Evolutionary conservation across 805 yeast species (phyloP).

Genomic region (Wickerhamiella spandovensis): DNA sequence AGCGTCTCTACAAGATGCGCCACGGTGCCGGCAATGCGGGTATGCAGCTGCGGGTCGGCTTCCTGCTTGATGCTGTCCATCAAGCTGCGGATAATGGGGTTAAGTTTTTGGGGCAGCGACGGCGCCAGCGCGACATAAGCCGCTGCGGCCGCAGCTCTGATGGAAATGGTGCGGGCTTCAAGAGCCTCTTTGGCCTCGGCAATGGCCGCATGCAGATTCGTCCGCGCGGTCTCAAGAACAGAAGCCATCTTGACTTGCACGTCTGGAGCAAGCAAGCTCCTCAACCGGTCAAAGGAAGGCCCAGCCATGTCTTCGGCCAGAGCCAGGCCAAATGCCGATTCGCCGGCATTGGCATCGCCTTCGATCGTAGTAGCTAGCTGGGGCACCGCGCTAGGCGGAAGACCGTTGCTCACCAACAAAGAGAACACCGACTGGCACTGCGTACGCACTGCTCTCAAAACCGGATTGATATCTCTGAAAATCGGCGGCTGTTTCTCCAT

Average conservation of each 20-base stretch:
- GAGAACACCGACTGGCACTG: slow-evolving; percentile 74
- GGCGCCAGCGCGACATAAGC: slow-evolving; percentile 44
- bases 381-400: slow-evolving; percentile 60
- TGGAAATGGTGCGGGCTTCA: slow-evolving; percentile 33
- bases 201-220: slow-evolving; percentile 51
- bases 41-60: slow-evolving; percentile 50
- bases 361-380: slow-evolving; percentile 79
- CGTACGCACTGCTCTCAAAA: slow-evolving; percentile 69
- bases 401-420: slow-evolving; percentile 62
- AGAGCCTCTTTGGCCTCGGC: slow-evolving; percentile 49
- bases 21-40: slow-evolving; percentile 55
- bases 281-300: slow-evolving; percentile 53
- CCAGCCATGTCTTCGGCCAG: slow-evolving; percentile 58
- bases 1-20: slow-evolving; percentile 51
- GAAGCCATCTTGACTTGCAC: slow-evolving; percentile 57
- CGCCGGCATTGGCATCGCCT: slow-evolving; percentile 90
- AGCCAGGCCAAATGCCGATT: slow-evolving; percentile 75
- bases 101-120: slow-evolving; percentile 67
- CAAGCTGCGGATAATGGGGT: slow-evolving; percentile 73
- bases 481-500: slow-evolving; percentile 9
- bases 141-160: slow-evolving; percentile 65
- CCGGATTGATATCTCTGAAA: slow-evolving; percentile 77
- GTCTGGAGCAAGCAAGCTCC: slow-evolving; percentile 49
- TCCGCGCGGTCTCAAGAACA: slow-evolving; percentile 65
- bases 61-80: slow-evolving; percentile 89